phyloP scores from a whole-genome alignment of 768 basidiomycete species.

The Macrolepiota albuminosa region DNA sequence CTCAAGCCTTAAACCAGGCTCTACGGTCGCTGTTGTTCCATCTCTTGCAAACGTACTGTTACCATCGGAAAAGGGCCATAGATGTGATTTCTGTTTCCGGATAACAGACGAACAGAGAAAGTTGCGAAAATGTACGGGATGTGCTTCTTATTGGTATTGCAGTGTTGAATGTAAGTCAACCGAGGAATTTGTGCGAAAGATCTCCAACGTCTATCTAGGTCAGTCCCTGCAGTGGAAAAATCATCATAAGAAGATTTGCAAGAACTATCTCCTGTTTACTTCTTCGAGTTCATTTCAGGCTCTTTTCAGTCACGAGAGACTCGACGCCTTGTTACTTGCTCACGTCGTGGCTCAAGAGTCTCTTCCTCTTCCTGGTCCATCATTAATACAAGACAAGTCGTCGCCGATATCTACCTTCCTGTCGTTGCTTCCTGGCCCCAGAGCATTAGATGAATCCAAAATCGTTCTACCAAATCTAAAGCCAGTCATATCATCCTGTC shows the following conservation, averaged over 20 bases:
- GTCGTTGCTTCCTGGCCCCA: constrained; percentile 42
- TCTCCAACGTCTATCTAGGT: constrained; percentile 35
- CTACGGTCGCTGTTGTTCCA: constrained; percentile 38
- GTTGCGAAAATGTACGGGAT: constrained; percentile 60
- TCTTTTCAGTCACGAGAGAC: constrained; percentile 47
- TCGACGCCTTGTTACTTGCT: constrained; percentile 62
- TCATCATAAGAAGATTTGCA: constrained; percentile 71
- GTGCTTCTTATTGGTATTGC: constrained; percentile 74
- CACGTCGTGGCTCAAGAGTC: constrained; percentile 47
- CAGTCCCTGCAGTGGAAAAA: constrained; percentile 64
- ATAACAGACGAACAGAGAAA: constrained; percentile 20
- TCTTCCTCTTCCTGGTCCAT: constrained; percentile 6
- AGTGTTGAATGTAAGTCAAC: constrained; percentile 48
- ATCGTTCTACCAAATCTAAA: constrained; percentile 30
- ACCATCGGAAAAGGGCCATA: constrained; percentile 49
- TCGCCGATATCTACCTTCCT: constrained; percentile 30
- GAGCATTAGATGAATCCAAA: constrained; percentile 5
- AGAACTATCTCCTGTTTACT: constrained; percentile 40
- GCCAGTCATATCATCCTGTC: constrained; percentile 26
- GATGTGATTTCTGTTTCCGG: constrained; percentile 65
- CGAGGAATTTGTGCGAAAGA: not conserved
- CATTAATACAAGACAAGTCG: constrained; percentile 18
- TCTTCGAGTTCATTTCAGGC: constrained; percentile 42
- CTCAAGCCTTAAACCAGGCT: constrained; percentile 36
- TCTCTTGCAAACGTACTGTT: constrained; percentile 48